Percentiles rank a stretch among this genome's conserved stretches.
These are phyloP conservation scores for Lolium multiflorum DNA, from an alignment of 176 grass and related monocot genomes.

Conservation along the genomic window DNA sequence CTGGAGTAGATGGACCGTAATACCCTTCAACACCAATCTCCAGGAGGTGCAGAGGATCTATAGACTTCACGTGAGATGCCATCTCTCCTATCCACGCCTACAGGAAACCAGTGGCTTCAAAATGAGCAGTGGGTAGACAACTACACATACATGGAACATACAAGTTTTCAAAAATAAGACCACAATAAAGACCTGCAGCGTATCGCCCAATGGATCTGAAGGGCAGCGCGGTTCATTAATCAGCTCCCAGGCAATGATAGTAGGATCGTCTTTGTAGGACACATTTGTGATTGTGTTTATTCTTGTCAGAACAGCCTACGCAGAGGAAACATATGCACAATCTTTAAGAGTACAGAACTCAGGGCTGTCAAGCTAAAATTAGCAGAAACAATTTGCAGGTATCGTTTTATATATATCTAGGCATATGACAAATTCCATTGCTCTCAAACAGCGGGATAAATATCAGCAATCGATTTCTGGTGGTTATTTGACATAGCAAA, in stretches of 20 bases:
- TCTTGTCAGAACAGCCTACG: slow-evolving; percentile 75
- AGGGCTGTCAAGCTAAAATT: not conserved
- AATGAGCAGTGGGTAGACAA: not conserved
- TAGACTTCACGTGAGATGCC: slow-evolving; percentile 68
- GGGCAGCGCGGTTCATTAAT: slow-evolving; percentile 87
- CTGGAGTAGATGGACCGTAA: slow-evolving; percentile 73
- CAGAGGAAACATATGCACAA: slow-evolving; percentile 11
- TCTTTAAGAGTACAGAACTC: not conserved
- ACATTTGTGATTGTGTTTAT: slow-evolving; percentile 73
- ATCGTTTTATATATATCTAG: not conserved
- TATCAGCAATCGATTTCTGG: not conserved
- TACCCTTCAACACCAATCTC: slow-evolving; percentile 75
- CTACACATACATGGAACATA: not conserved
- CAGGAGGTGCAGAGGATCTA: slow-evolving; percentile 68
- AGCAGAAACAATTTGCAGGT: not conserved
- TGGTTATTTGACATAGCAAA: not conserved
- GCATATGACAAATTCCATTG: not conserved
- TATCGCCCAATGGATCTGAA: slow-evolving; percentile 80
- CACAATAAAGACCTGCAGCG: slow-evolving; percentile 58
- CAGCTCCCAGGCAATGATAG: slow-evolving; percentile 85
- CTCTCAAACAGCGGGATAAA: not conserved
- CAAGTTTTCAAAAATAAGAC: not conserved
- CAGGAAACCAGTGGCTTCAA: slow-evolving; percentile 17
- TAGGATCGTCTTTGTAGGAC: slow-evolving; percentile 80
- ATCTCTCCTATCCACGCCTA: slow-evolving; percentile 97